Conservation (phyloP, 129 eudicot genomes). For the Sambucus nigra region DNA sequence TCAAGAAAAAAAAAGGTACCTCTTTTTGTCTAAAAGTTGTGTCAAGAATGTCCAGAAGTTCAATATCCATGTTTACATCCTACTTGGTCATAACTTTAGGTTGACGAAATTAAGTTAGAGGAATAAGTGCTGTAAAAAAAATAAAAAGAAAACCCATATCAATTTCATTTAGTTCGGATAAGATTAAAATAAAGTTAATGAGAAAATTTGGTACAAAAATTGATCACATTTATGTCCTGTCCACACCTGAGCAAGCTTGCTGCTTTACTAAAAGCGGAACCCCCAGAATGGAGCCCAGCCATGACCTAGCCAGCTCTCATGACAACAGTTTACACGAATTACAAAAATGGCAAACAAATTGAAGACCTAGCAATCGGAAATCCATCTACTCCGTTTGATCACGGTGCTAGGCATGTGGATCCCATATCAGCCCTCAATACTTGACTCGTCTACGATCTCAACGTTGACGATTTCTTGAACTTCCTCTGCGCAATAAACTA, state of each 20-base stretch:
- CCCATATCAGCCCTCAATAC: conserved; percentile 86
- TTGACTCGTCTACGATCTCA: conserved; percentile 73
- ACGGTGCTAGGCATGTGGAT: conserved; percentile 94
- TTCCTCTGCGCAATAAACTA: conserved; percentile 92
- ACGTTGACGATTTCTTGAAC: conserved; percentile 46
- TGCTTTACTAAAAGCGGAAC: conserved; percentile 81
- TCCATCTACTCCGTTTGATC: conserved; percentile 88
- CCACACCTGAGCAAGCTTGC: conserved; percentile 95
- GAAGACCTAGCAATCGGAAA: conserved; percentile 77
- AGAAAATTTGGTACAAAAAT: too few species aligned
- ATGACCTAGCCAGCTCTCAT: conserved; percentile 76
- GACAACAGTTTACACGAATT: conserved; percentile 74
- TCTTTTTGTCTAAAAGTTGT: too few species aligned
- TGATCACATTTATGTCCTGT: conserved; percentile 96
- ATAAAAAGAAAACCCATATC: too few species aligned
- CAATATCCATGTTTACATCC: too few species aligned
- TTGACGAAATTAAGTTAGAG: too few species aligned
- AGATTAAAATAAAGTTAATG: too few species aligned
- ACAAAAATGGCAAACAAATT: conserved; percentile 48
- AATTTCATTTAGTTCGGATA: too few species aligned
- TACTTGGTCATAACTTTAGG: too few species aligned
- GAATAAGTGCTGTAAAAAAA: too few species aligned
- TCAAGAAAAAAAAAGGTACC: too few species aligned
- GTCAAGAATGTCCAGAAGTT: too few species aligned
- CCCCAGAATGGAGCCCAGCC: conserved; percentile 90